Percentiles rank a stretch among this genome's conserved stretches.
phyloP scores from a whole-genome alignment of 2,329 filamentous ascomycete genomes.

The Nannizziopsis arthrosporioides region DNA sequence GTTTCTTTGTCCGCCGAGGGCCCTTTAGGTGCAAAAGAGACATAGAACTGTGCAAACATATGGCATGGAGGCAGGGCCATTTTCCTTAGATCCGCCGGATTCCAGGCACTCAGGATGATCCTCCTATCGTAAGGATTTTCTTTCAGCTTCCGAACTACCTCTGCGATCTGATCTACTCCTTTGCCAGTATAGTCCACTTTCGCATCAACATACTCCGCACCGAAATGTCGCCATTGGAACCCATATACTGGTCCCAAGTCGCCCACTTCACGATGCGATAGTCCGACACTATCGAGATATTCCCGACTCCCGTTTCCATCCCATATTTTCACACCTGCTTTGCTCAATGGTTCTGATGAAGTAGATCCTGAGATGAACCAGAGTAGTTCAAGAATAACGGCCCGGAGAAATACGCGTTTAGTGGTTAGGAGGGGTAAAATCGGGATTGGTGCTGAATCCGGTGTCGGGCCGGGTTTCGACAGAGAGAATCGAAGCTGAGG shows the following conservation, averaged over 20 bases:
- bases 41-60: conserved; percentile 96
- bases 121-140: conserved; percentile 76
- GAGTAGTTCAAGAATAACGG: conserved; percentile 81
- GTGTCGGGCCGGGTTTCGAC: conserved; percentile 41
- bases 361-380: conserved; percentile 90
- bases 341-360: conserved; percentile 62
- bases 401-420: conserved; percentile 87
- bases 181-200: conserved; percentile 72
- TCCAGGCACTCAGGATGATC: conserved; percentile 90
- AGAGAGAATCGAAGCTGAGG: conserved; percentile 77
- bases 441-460: conserved; percentile 38
- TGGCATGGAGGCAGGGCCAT: conserved; percentile 94
- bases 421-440: conserved; percentile 90
- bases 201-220: conserved; percentile 72
- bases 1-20: conserved; percentile 19
- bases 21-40: conserved; percentile 53
- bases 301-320: conserved; percentile 89
- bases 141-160: conserved; percentile 77
- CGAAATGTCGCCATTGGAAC: conserved; percentile 98
- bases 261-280: conserved; percentile 69
- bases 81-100: conserved; percentile 68
- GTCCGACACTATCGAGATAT: conserved; percentile 75
- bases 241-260: conserved; percentile 94
- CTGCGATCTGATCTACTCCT: conserved; percentile 84
- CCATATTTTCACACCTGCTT: conserved; percentile 89